Base-by-base conservation (phyloP, 73 alveolate species). In the Tetrahymena borealis region DNA sequence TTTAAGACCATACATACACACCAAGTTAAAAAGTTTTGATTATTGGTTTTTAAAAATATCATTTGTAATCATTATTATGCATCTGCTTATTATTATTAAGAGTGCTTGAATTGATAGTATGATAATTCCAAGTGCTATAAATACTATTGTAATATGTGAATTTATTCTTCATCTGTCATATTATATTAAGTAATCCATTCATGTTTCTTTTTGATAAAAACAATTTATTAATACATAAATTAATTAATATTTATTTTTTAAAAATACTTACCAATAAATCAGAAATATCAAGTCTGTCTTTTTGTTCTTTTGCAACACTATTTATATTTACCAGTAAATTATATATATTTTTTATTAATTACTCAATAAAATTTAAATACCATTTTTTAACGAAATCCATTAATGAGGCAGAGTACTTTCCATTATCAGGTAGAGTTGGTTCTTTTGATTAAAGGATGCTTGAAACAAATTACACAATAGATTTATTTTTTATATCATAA, bases 361-460 rank as follows among this genome's bases (percentile, higher is more conserved):
- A 39, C 28, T 32, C 31, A 31, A 32, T 31, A 36, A 79, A 3
- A 5, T 33, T 18, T 24, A 6, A 36, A 39, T 93, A 93, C 95
- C 95, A 93, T 36, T 79, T 93, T 60, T 41, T 85, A 37, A 93
- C 78, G 79, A 93, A 93, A 33, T 93, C 93, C 40, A 38, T 93
- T 38, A 93, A 38, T 39, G 90, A 93, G 12, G 39, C 42, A 38
- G 93, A 78, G 13, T 93, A 93, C 9, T 42, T 39, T n/a, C 38
- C 38, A 41, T 78, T 35, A 78, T 90, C 60, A 93, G 91, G 77
- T 93, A 38, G 13, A 15, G 85, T 60, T 16, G 95, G 95, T 79
- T 79, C 41, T 33, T 79, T 90, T 1, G 95, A 93, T 16, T 93
- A 40, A 11, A 93, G 39, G 37, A 93, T 93, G 33, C 31, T 79